Evolutionary conservation across 2,329 filamentous ascomycete species (phyloP).

Genomic region (Stromatinia cepivora): DNA sequence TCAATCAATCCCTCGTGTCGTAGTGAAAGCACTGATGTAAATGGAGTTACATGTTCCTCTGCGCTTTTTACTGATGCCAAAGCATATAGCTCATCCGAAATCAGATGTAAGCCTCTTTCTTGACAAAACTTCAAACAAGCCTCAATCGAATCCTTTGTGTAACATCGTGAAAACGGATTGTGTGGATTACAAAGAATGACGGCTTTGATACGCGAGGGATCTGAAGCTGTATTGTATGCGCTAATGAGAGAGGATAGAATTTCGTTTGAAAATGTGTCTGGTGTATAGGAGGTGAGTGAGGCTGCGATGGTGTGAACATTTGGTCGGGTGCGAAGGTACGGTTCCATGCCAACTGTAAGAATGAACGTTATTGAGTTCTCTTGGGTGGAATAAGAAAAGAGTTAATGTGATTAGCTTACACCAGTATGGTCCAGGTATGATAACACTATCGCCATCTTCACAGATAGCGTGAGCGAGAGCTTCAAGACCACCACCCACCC

Average conservation of each 20-base stretch:
- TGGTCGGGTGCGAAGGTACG: background rate
- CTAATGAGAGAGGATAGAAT: background rate
- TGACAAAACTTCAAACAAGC: background rate
- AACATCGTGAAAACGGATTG: background rate
- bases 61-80: too few relatives aligned
- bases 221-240: background rate
- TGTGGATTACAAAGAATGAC: background rate
- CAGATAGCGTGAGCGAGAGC: background rate
- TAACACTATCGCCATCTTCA: background rate
- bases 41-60: background rate
- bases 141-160: background rate
- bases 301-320: background rate
- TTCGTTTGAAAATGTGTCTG: background rate
- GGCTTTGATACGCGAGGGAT: background rate
- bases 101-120: background rate
- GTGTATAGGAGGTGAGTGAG: background rate
- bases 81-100: constrained; percentile 15
- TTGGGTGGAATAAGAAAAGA: background rate
- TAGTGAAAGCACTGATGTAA: background rate
- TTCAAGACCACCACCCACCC: background rate
- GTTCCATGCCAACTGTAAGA: background rate
- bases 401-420: background rate
- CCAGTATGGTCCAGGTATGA: background rate
- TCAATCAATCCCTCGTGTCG: background rate
- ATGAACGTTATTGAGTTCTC: background rate